phyloP scores from a whole-genome alignment of 108 stramenopile species.

The Pseudonitzschia pungens region DNA sequence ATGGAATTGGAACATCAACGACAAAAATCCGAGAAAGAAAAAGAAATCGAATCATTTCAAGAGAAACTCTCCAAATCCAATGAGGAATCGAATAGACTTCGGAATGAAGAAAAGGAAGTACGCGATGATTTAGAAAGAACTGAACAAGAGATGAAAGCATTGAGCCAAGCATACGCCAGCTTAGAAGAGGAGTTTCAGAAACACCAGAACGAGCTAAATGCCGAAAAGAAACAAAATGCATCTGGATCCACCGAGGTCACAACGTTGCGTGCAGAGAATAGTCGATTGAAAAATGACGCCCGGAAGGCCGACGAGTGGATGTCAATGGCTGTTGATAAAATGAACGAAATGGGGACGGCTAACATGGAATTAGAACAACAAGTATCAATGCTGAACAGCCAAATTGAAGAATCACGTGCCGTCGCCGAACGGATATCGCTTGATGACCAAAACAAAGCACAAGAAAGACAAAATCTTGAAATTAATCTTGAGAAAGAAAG shows the following conservation, averaged over 20 bases:
- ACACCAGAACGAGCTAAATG: slow-evolving; percentile 18
- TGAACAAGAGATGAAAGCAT: slow-evolving; percentile 63
- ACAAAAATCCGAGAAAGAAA: slow-evolving; percentile 36
- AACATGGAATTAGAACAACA: slow-evolving; percentile 36
- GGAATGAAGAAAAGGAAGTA: slow-evolving; percentile 36
- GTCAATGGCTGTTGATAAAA: slow-evolving; percentile 75
- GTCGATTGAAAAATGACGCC: slow-evolving; percentile 59
- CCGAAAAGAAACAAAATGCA: slow-evolving; percentile 10
- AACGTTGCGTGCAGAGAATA: slow-evolving; percentile 60
- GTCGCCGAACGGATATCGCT: not conserved
- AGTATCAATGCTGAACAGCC: slow-evolving; percentile 25
- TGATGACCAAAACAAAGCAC: not conserved
- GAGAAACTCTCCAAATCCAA: slow-evolving; percentile 36
- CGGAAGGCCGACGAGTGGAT: slow-evolving; percentile 82
- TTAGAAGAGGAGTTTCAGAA: slow-evolving; percentile 67
- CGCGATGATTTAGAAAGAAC: slow-evolving; percentile 47
- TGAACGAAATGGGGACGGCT: slow-evolving; percentile 65
- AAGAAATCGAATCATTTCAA: slow-evolving; percentile 34
- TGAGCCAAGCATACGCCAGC: slow-evolving; percentile 70
- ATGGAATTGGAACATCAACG: slow-evolving; percentile 42
- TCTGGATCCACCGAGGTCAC: slow-evolving; percentile 39
- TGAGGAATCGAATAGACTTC: slow-evolving; percentile 36
- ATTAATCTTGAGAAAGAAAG: slow-evolving; percentile 12
- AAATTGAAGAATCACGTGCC: not conserved
- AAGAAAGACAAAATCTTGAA: not conserved